Evolutionary conservation across 805 yeast genomes (phyloP), one percentile per base, ranked within the genome.

Genomic region (Cyberlindnera galapagoensis): DNA sequence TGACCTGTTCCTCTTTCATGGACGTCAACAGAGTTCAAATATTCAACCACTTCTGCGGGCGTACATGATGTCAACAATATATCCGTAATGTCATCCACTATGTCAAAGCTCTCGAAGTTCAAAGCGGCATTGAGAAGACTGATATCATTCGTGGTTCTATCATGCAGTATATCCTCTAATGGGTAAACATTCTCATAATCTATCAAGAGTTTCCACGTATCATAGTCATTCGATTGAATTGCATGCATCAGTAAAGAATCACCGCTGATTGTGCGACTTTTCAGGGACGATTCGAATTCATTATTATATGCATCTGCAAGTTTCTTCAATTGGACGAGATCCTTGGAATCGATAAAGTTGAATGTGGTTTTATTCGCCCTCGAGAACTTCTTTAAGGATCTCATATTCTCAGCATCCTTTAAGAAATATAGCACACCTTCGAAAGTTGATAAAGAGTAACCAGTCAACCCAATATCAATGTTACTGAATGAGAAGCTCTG

Each of bases 381-480:
- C 0, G 88, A 74, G 9, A 61, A 49, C 1, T 45, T 37, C 4
- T 57, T 47, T 30, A 80, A 54, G 4, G 54, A 50, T 2, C 57
- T 56, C 7, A 59, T 28, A 28, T 67, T 68, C 9, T 51, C 53
- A 6, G 39, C 33, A 22, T 66, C 57, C 21, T 57, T 57, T n/a
- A 86, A 61, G 47, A 80, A 90, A 35, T 61, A 73, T 7, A 85
- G 48, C 0, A 84, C 94, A 0, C 87, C 95, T 46, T 87, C 95
- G 26, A 87, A 62, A 6, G 95, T 85, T 27, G 95, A 80, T 10
- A 86, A 43, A 1, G 87, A 78, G 52, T 90, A 90, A 9, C 84
- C 94, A 19, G 71, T 54, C 16, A 72, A 62, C 0, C 95, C 95
- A 4, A 63, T 50, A 25, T 66, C 72, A 7, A 63, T 47, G 24